Conservation (phyloP, 2,329 filamentous ascomycete genomes). For the Fusarium aywerte region DNA sequence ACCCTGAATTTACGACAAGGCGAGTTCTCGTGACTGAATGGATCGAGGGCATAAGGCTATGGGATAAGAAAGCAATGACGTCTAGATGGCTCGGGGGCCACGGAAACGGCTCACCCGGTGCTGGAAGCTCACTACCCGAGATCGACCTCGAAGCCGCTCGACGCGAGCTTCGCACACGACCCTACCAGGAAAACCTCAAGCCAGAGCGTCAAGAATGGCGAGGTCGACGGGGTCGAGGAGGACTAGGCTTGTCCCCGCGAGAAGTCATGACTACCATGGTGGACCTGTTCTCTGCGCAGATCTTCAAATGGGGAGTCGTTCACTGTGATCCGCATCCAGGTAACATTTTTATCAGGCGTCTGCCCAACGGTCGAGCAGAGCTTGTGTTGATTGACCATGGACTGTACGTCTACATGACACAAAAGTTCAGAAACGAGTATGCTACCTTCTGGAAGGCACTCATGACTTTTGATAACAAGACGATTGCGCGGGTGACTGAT, state of each 20-base stretch:
- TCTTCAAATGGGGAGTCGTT: conserved; percentile 95
- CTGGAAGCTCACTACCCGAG: conserved; percentile 69
- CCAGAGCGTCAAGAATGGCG: conserved; percentile 83
- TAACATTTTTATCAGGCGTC: conserved; percentile 93
- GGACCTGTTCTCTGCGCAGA: conserved; percentile 95
- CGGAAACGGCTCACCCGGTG: conserved; percentile 80
- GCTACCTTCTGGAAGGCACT: conserved; percentile 92
- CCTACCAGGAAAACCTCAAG: conserved; percentile 73
- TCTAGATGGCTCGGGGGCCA: conserved; percentile 81
- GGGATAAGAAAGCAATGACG: conserved; percentile 88
- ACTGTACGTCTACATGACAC: conserved; percentile 91
- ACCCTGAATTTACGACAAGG: conserved; percentile 82
- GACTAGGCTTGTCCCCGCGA: conserved; percentile 82
- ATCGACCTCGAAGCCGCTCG: conserved; percentile 61
- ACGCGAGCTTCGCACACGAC: conserved; percentile 61
- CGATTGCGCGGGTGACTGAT: conserved; percentile 75
- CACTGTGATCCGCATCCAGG: conserved; percentile 98
- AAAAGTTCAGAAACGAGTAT: conserved; percentile 86
- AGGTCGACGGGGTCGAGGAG: conserved; percentile 76
- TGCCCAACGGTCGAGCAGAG: conserved; percentile 84
- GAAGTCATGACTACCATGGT: conserved; percentile 97
- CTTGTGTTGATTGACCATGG: conserved; percentile 97
- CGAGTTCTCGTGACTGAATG: conserved; percentile 95
- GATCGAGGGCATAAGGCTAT: conserved; percentile 93
- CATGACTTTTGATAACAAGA: conserved; percentile 90